phyloP scores from a whole-genome alignment of 176 grass and related monocot genomes.

The Luzula sylvatica region DNA sequence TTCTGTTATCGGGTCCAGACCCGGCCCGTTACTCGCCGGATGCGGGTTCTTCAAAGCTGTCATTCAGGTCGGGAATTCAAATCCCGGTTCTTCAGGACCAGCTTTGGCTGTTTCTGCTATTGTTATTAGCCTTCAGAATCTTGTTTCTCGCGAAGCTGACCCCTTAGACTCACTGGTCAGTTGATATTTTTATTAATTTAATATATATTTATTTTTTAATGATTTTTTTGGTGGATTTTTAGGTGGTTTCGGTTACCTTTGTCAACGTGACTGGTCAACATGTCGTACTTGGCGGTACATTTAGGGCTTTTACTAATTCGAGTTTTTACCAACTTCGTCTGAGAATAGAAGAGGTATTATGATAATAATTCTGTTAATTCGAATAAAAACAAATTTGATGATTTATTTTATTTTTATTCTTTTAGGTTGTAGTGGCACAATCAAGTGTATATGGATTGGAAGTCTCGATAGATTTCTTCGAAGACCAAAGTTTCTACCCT shows the following conservation, averaged over 20 bases:
- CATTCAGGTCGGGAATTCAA: constrained; percentile 16
- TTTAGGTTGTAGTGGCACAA: constrained; percentile 62
- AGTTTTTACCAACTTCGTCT: constrained; percentile 81
- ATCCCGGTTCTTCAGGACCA: constrained; percentile 10
- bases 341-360: constrained; percentile 86
- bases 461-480: constrained; percentile 74
- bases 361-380: too few species aligned
- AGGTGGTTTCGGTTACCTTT: constrained; percentile 74
- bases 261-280: constrained; percentile 22
- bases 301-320: constrained; percentile 80
- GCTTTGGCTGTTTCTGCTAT: constrained; percentile 57
- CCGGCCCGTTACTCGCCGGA: constrained; percentile 72
- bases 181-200: constrained; percentile 3
- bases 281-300: constrained; percentile 60
- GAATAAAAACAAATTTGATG: background rate
- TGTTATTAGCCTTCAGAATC: constrained; percentile 71
- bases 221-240: background rate
- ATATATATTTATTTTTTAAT: background rate
- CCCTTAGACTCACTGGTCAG: constrained; percentile 68
- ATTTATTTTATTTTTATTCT: background rate
- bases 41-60: constrained; percentile 90
- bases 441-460: constrained; percentile 58
- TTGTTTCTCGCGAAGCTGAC: constrained; percentile 76
- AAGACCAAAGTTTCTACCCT: constrained; percentile 92
- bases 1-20: constrained; percentile 60